Base-by-base conservation (phyloP, 495 filamentous ascomycete genomes). In the Aspergillus funiculosus region DNA sequence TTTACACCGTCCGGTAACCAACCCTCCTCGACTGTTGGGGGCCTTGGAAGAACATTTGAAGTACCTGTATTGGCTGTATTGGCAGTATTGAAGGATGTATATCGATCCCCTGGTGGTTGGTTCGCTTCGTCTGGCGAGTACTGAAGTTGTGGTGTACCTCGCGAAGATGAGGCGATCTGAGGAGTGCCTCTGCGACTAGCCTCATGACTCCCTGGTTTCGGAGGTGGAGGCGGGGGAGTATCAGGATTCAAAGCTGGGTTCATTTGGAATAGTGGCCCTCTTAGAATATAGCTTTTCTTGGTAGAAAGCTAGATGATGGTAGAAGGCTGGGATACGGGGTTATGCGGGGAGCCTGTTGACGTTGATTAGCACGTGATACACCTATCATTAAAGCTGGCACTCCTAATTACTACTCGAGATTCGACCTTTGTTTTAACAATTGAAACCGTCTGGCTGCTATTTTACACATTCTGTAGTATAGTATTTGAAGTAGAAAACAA, bases 1-100 rank as follows among this genome's bases (percentile, higher is more conserved):
- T 85, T 73, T 1, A 90, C 67, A 18, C 80, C 68, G 24, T 72
- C 72, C 5, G 87, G 87, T 3, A 89, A 66, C 83, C 87, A 92
- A 19, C 64, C 61, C 29, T 74, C 71, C 36, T 71, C 71, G 22
- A 67, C 17, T 10, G 64, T 50, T 0, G 71, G 69, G 3, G 69
- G 67, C 4, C 63, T 48, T 11, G 67, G 61, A 24, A 67, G 46
- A 13, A 58, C 11, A 24, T 46, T 43, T n/a, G 19, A 13, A 5
- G 45, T n/a, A n/a, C n/a, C n/a, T n/a, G n/a, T n/a, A n/a, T n/a
- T n/a, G 20, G 34, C 38, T 45, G 18, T 7, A 27, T 48, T 48
- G 15, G 15, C 22, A 38, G 52, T 44, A 43, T 43, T 48, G 34
- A 54, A 43, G 13, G 54, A 35, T 15, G 37, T 17, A 19, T 59